Conservation (phyloP, 352 stramenopile genomes). For the Phytopythium aichiense region DNA sequence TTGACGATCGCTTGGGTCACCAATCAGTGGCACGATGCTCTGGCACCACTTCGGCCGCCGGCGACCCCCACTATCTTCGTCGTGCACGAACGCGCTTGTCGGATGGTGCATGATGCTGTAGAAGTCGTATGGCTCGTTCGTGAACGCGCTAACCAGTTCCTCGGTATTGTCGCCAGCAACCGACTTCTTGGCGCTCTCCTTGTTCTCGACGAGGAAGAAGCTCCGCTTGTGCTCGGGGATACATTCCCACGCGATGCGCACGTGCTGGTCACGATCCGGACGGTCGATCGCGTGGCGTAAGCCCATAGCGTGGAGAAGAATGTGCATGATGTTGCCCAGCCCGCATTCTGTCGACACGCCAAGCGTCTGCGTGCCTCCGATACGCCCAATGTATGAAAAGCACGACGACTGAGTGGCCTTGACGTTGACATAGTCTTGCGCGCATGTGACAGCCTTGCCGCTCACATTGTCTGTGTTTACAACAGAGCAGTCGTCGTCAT, state of each 20-base stretch:
- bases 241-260: conserved; percentile 80
- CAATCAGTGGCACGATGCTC: conserved; percentile 60
- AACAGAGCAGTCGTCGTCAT: conserved; percentile 31
- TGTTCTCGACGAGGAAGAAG: conserved; percentile 65
- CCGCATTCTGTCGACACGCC: conserved; percentile 69
- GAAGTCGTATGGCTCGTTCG: conserved; percentile 65
- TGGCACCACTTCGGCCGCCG: conserved; percentile 49
- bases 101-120: conserved; percentile 87
- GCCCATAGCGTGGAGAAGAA: conserved; percentile 69
- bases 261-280: conserved; percentile 66
- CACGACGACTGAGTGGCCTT: conserved; percentile 50
- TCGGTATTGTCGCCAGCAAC: background rate
- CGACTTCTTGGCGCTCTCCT: conserved; percentile 11
- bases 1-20: conserved; percentile 38
- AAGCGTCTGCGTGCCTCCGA: conserved; percentile 58
- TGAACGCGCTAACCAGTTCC: conserved; percentile 3
- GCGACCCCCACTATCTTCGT: conserved; percentile 7
- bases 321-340: conserved; percentile 74
- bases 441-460: conserved; percentile 33
- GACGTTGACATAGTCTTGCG: conserved; percentile 63
- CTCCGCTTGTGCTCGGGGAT: conserved; percentile 55
- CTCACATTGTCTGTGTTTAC: background rate
- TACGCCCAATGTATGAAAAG: conserved; percentile 74
- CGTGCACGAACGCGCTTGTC: conserved; percentile 58
- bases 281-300: conserved; percentile 72